phyloP scores from a whole-genome alignment of 441 rosid genomes.

The Gossypium davidsonii region DNA sequence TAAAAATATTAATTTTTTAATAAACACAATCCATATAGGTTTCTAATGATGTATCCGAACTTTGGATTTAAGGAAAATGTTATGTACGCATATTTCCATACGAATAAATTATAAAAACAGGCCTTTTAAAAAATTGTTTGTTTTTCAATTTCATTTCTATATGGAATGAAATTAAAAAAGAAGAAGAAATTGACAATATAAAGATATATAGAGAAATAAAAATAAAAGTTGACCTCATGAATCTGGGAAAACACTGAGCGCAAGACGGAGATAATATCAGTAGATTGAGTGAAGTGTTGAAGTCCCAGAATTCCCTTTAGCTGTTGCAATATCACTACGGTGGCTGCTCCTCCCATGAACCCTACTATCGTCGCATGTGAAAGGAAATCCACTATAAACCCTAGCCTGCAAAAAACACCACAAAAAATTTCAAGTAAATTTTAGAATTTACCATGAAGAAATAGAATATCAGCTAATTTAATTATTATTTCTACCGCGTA shows the following conservation, averaged over 20 bases:
- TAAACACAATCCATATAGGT: too few species aligned
- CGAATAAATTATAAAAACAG: too few species aligned
- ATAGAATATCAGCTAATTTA: neutral
- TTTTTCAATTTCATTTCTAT: too few species aligned
- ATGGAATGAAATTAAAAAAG: neutral
- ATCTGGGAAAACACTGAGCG: conserved; percentile 81
- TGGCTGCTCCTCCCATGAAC: conserved; percentile 96
- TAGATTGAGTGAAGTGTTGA: conserved; percentile 63
- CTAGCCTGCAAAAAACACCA: conserved; percentile 49
- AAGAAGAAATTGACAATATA: neutral
- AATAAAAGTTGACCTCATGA: conserved; percentile 39
- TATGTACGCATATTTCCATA: too few species aligned
- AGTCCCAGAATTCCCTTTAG: conserved; percentile 85
- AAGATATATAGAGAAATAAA: neutral
- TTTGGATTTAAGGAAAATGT: too few species aligned
- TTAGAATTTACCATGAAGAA: neutral
- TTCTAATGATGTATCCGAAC: too few species aligned
- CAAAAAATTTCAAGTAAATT: neutral
- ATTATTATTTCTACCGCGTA: neutral
- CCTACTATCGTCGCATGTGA: conserved; percentile 97
- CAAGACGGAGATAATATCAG: conserved; percentile 72
- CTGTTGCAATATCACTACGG: conserved; percentile 85
- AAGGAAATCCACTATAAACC: conserved; percentile 85
- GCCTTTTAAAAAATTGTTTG: too few species aligned
- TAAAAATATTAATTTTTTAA: too few species aligned